Evolutionary conservation across 106 monocot species (phyloP).

Genomic region (Acorus gramineus): DNA sequence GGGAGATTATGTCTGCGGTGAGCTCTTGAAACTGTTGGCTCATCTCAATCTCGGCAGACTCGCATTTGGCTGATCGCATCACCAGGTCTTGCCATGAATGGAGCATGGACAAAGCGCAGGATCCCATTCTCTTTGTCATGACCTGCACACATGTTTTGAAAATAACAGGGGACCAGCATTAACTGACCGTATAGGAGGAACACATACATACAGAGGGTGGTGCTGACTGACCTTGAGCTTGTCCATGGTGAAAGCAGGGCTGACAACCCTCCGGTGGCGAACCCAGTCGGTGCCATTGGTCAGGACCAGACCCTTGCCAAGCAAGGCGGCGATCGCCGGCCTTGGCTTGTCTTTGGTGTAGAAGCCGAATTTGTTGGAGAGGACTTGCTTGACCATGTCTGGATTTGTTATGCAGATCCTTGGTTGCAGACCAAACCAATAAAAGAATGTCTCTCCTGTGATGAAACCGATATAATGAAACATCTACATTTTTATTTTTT

Average conservation of each 20-base stretch:
- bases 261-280: conserved; percentile 36
- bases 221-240: conserved; percentile 43
- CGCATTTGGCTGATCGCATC: too few species aligned
- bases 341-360: conserved; percentile 14
- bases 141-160: background rate
- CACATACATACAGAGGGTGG: too few species aligned
- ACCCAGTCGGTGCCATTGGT: conserved; percentile 41
- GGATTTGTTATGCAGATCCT: conserved; percentile 31
- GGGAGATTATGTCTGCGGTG: conserved; percentile 54
- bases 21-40: conserved; percentile 31
- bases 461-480: background rate
- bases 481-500: too few species aligned
- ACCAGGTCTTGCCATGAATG: conserved; percentile 4
- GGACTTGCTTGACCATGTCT: conserved; percentile 37
- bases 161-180: background rate
- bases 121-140: conserved; percentile 4
- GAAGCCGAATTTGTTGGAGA: conserved; percentile 45
- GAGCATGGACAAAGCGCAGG: conserved; percentile 4
- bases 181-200: too few species aligned
- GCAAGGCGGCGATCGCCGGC: conserved; percentile 9
- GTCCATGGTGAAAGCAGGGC: conserved; percentile 52
- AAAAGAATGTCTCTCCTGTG: conserved; percentile 35
- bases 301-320: conserved; percentile 41
- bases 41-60: background rate
- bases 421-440: conserved; percentile 26